Percentiles rank a stretch among this genome's conserved stretches.
Evolutionary conservation across 2,329 filamentous ascomycete species (phyloP).

Genomic region (Proliferodiscus dingleyae): DNA sequence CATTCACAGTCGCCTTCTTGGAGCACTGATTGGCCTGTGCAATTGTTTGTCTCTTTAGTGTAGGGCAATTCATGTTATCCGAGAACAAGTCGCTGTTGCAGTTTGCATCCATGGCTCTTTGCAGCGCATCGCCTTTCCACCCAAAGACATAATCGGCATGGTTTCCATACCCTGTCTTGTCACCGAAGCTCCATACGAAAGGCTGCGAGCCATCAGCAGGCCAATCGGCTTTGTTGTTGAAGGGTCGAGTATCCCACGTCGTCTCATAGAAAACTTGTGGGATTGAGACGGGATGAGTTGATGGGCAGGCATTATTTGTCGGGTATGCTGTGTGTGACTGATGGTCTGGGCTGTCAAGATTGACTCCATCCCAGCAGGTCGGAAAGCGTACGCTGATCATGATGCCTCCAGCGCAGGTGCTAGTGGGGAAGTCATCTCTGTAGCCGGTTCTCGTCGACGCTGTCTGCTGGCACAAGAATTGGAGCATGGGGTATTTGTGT

Average conservation of each 20-base stretch:
- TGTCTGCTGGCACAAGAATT: conserved; percentile 37
- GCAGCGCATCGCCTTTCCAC: conserved; percentile 44
- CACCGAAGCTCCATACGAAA: conserved; percentile 38
- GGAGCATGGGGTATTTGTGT: conserved; percentile 36
- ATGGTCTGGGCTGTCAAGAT: conserved; percentile 1
- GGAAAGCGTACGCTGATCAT: conserved; percentile 29
- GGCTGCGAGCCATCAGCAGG: conserved; percentile 39
- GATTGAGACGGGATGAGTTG: conserved; percentile 39
- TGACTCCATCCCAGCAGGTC: conserved; percentile 13
- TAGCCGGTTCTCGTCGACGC: conserved; percentile 9
- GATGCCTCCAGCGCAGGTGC: conserved; percentile 27
- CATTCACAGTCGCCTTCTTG: neutral
- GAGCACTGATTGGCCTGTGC: neutral
- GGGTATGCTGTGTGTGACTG: conserved; percentile 5
- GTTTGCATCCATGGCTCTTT: conserved; percentile 31
- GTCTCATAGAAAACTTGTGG: conserved; percentile 46
- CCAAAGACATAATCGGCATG: conserved; percentile 48
- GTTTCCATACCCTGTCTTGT: conserved; percentile 41
- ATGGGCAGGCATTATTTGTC: conserved; percentile 1
- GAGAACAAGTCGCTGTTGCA: neutral
- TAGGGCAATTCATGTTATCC: neutral
- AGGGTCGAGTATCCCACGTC: conserved; percentile 41
- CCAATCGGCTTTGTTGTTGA: conserved; percentile 39
- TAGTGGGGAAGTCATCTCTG: conserved; percentile 1
- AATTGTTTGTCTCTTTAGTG: neutral